Evolutionary conservation across 208 protist genomes (phyloP).

Genomic region (Entamoeba histolytica): DNA sequence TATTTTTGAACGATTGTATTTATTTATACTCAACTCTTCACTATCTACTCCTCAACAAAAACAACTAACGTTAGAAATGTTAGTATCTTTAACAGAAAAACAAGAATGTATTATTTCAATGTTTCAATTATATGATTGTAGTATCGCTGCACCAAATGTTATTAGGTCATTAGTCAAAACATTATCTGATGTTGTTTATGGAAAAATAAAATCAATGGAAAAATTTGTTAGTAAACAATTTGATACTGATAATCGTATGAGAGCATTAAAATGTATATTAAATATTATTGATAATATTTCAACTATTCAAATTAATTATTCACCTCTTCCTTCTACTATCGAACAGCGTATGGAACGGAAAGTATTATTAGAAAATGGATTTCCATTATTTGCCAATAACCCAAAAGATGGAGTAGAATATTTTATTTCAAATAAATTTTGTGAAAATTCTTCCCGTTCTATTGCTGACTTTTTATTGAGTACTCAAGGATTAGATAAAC

Average conservation of each 20-base stretch:
- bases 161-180: background rate
- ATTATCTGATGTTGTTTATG: background rate
- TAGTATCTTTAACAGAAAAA: background rate
- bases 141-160: background rate
- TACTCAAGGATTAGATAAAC: background rate
- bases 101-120: background rate
- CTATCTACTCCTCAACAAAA: background rate
- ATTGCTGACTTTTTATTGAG: background rate
- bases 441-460: background rate
- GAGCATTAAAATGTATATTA: background rate
- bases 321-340: background rate
- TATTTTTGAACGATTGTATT: background rate
- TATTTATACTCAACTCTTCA: background rate
- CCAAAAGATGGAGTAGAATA: background rate
- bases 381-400: background rate
- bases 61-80: background rate
- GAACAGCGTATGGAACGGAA: background rate
- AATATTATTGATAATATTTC: background rate
- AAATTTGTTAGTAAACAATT: background rate
- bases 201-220: background rate
- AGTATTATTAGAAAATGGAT: background rate
- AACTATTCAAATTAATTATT: background rate
- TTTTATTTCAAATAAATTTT: background rate
- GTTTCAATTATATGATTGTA: background rate
- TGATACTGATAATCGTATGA: background rate